A percentile compares a stretch with the other conserved stretches of the same genome.
Conservation (phyloP, 1,284 basidiomycete species). For the Ustilago tritici region DNA sequence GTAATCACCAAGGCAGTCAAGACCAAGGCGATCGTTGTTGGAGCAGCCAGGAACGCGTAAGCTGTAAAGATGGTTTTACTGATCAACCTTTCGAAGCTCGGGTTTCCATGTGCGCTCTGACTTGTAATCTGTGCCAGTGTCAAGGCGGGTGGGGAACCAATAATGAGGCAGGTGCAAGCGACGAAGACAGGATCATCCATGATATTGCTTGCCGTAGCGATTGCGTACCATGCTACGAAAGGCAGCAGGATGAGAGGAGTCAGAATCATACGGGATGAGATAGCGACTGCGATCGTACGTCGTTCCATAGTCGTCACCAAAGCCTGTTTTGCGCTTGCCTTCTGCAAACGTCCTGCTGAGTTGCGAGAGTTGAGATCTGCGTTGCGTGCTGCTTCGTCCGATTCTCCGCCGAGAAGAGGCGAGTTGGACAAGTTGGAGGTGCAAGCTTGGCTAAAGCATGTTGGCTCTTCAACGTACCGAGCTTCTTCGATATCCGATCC, state of each 20-base stretch:
- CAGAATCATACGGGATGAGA: conserved; percentile 84
- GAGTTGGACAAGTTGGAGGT: not conserved
- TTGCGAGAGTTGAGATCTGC: conserved; percentile 48
- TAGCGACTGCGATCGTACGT: conserved; percentile 82
- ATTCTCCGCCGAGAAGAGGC: not conserved
- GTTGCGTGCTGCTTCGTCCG: conserved; percentile 38
- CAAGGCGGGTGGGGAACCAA: conserved; percentile 81
- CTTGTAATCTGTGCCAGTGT: conserved; percentile 80
- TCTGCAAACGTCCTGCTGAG: conserved; percentile 29
- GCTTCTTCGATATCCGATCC: conserved; percentile 41
- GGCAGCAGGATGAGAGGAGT: conserved; percentile 78
- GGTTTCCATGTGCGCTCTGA: conserved; percentile 78
- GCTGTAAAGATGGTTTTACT: conserved; percentile 72
- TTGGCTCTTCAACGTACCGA: conserved; percentile 32
- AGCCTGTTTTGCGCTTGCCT: conserved; percentile 27
- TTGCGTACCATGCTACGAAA: conserved; percentile 59
- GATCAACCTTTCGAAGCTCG: conserved; percentile 90
- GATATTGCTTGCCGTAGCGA: conserved; percentile 46
- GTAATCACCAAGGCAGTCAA: conserved; percentile 61
- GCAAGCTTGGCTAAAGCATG: conserved; percentile 8
- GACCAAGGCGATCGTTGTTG: conserved; percentile 63
- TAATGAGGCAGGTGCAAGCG: conserved; percentile 79
- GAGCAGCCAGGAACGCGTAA: conserved; percentile 64
- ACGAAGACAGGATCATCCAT: conserved; percentile 80
- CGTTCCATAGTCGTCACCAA: conserved; percentile 69